Percentiles rank a stretch among this genome's conserved stretches.
phyloP scores from a whole-genome alignment of 441 rosid genomes.

The Metrosideros polymorpha region DNA sequence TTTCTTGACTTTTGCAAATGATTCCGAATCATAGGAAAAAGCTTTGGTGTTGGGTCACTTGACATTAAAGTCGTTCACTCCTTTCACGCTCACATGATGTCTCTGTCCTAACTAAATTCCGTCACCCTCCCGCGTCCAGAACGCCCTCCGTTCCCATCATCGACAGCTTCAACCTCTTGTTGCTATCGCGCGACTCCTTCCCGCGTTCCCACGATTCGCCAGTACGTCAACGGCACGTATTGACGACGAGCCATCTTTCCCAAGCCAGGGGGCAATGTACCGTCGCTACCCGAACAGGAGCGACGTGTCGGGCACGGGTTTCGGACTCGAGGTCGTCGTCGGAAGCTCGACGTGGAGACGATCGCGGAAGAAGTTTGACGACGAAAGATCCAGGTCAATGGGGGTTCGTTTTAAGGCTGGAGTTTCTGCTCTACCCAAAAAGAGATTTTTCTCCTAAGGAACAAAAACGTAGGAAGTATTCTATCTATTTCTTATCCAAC shows the following conservation, averaged over 20 bases:
- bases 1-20: background rate
- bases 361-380: background rate
- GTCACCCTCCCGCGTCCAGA: background rate
- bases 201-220: background rate
- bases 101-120: background rate
- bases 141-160: background rate
- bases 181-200: background rate
- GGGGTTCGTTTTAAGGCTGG: background rate
- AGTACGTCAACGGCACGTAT: background rate
- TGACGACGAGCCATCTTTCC: background rate
- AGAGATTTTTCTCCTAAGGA: background rate
- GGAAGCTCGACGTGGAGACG: background rate
- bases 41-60: background rate
- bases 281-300: background rate
- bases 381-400: background rate
- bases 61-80: background rate
- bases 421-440: background rate
- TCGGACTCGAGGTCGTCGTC: background rate
- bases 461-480: background rate
- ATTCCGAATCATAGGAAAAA: background rate
- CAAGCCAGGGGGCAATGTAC: background rate
- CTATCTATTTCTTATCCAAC: background rate
- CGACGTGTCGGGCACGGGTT: background rate
- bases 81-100: background rate
- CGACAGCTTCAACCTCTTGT: background rate